phyloP scores from a whole-genome alignment of 1,284 basidiomycete genomes.

The Leccinum subatratum region DNA sequence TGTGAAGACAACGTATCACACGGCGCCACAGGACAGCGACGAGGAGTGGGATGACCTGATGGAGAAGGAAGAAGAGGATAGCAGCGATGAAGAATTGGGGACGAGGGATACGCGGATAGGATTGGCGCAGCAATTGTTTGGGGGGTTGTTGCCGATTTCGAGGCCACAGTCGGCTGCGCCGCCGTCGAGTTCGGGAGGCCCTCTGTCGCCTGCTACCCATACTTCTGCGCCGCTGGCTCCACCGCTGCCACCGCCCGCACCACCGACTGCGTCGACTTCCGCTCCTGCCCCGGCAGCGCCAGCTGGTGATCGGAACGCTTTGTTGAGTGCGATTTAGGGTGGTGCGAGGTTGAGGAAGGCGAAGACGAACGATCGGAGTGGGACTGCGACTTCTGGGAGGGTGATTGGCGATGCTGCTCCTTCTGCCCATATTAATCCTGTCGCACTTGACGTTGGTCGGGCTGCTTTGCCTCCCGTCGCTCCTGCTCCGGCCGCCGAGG shows the following conservation, averaged over 20 bases:
- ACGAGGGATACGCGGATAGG: slow-evolving; percentile 64
- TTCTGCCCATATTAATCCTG: slow-evolving; percentile 63
- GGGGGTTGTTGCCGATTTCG: slow-evolving; percentile 49
- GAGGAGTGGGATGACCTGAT: slow-evolving; percentile 84
- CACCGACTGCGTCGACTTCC: slow-evolving; percentile 21
- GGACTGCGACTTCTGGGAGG: slow-evolving; percentile 62
- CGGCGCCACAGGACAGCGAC: slow-evolving; percentile 55
- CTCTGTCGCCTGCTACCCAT: slow-evolving; percentile 25
- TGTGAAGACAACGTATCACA: slow-evolving; percentile 55
- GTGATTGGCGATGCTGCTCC: slow-evolving; percentile 76
- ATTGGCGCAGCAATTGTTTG: slow-evolving; percentile 77
- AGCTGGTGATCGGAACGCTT: slow-evolving; percentile 58
- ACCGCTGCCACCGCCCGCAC: slow-evolving; percentile 34
- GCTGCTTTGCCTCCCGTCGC: slow-evolving; percentile 30
- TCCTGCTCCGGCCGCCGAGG: slow-evolving; percentile 19
- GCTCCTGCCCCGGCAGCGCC: slow-evolving; percentile 27
- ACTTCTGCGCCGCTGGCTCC: slow-evolving; percentile 31
- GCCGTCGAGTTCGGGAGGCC: slow-evolving; percentile 17
- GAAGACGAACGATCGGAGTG: slow-evolving; percentile 81
- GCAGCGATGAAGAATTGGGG: slow-evolving; percentile 76
- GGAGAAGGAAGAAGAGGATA: slow-evolving; percentile 70
- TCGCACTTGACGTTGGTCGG: slow-evolving; percentile 30
- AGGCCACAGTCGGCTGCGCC: slow-evolving; percentile 42
- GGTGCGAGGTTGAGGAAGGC: slow-evolving; percentile 75
- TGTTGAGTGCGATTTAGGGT: slow-evolving; percentile 80